A percentile compares a stretch with the other conserved stretches of the same genome.
These are phyloP conservation scores for Rhypophila decipiens DNA, from an alignment of 495 filamentous ascomycete genomes.

Conservation along the genomic window DNA sequence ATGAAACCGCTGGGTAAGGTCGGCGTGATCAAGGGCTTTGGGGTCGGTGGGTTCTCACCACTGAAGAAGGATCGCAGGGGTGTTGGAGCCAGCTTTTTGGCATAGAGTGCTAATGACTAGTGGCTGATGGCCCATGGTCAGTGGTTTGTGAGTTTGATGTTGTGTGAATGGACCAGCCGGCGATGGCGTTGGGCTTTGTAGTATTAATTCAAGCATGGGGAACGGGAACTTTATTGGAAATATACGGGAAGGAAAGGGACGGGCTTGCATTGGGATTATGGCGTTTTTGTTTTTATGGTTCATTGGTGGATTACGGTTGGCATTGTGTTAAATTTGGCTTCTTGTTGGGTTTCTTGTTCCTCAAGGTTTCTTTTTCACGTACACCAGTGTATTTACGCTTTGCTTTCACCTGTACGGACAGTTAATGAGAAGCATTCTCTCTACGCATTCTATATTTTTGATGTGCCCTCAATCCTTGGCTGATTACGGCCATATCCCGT, in stretches of 20 bases:
- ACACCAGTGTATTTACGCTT: too few species aligned
- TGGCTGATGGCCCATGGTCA: background rate
- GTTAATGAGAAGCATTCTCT: too few species aligned
- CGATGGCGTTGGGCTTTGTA: too few species aligned
- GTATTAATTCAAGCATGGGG: too few species aligned
- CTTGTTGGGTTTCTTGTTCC: background rate
- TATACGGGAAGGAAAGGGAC: background rate
- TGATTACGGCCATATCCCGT: too few species aligned
- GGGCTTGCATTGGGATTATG: constrained; percentile 6
- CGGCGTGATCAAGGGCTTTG: constrained; percentile 27
- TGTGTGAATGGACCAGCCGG: too few species aligned
- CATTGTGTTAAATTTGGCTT: background rate
- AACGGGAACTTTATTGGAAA: too few species aligned
- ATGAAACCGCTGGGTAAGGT: constrained; percentile 22
- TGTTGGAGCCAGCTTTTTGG: constrained; percentile 48
- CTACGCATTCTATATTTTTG: too few species aligned
- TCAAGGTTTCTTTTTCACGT: background rate
- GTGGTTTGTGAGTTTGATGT: constrained; percentile 8
- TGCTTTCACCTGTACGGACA: too few species aligned
- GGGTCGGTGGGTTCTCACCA: constrained; percentile 61
- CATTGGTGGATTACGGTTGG: background rate
- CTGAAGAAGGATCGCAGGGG: constrained; percentile 71
- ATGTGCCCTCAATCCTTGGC: too few species aligned
- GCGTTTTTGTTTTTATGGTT: constrained; percentile 3
- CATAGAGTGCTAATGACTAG: constrained; percentile 14